A percentile compares a stretch with the other conserved stretches of the same genome.
These are phyloP conservation scores for Parathielavia hyrcaniae DNA, from an alignment of 495 filamentous ascomycete genomes.

Conservation along the genomic window DNA sequence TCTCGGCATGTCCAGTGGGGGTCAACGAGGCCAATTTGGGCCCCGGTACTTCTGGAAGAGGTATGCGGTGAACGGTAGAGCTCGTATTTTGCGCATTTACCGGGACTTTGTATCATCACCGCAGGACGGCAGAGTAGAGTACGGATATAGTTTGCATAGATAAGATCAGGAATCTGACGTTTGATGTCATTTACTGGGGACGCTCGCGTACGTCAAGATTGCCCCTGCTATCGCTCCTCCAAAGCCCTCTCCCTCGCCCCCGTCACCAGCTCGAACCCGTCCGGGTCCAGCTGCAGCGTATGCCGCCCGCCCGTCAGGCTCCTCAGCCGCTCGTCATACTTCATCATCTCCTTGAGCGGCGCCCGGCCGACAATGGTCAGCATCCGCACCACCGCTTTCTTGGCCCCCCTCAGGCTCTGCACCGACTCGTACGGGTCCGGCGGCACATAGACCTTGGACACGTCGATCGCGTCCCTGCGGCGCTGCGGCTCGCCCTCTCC, in stretches of 20 bases:
- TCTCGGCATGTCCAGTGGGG: too few species aligned
- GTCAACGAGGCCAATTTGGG: too few species aligned
- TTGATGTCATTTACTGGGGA: too few species aligned
- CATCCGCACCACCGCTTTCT: constrained; percentile 39
- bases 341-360: constrained; percentile 93
- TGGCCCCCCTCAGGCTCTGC: constrained; percentile 37
- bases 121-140: too few species aligned
- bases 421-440: constrained; percentile 71
- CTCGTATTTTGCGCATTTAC: too few species aligned
- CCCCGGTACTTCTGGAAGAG: too few species aligned
- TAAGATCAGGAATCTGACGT: too few species aligned
- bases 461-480: constrained; percentile 47
- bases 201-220: too few species aligned
- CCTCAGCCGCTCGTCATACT: constrained; percentile 84
- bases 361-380: constrained; percentile 70
- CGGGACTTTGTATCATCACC: too few species aligned
- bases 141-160: too few species aligned
- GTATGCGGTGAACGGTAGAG: too few species aligned
- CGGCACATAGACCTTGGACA: constrained; percentile 71
- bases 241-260: constrained; percentile 45
- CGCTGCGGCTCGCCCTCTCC: background rate
- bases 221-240: constrained; percentile 18
- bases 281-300: constrained; percentile 85
- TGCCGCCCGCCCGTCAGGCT: constrained; percentile 85
- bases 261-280: constrained; percentile 82